Base-by-base conservation (phyloP, 1,139 yeast species). In the Debaryomyces fabryi region DNA sequence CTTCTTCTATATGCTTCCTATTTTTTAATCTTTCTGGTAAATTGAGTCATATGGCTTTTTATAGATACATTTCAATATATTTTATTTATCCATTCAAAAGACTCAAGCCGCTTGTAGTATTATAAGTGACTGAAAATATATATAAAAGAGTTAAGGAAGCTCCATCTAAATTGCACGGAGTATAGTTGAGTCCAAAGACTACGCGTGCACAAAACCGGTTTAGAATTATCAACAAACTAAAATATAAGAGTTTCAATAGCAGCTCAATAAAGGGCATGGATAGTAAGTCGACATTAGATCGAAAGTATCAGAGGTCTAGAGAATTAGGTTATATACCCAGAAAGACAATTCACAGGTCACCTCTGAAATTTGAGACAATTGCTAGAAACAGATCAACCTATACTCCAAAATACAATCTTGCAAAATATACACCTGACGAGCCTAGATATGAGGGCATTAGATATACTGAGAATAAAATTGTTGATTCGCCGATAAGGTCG, bases 401-500 rank as follows among this genome's bases (percentile, higher is more conserved):
- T 29, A 35, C 44, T 21, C 21, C 36, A 21, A 25, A 30, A 13
- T 20, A 40, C 30, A 40, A 25, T 8, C 36, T 25, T 20, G 34
- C 30, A 18, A 30, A 29, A 32, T 16, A 32, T 21, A 24, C 23
- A 39, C n/a, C 39, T 6, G 30, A 27, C n/a, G 30, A 27, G 4
- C 13, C 30, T 5, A 27, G 30, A 9, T 12, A 27, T 27, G 36
- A 40, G n/a, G 16, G 27, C 8, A 16, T 33, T 1, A 12, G 15
- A 23, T 10, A 27, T 16, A n/a, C 24, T 15, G 15, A 13, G 10
- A 33, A 10, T 23, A 21, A 24, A 13, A 24, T 2, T 9, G 15
- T 23, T 39, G 47, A 35, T 12, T 55, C 59, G 4, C 62, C 63
- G 0, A 56, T 57, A 1, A 57, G 45, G 38, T 37, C 54, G n/a